These are phyloP conservation scores for Phyllosticta ampelicida DNA, from an alignment of 2,329 filamentous ascomycete species.

Conservation along the genomic window DNA sequence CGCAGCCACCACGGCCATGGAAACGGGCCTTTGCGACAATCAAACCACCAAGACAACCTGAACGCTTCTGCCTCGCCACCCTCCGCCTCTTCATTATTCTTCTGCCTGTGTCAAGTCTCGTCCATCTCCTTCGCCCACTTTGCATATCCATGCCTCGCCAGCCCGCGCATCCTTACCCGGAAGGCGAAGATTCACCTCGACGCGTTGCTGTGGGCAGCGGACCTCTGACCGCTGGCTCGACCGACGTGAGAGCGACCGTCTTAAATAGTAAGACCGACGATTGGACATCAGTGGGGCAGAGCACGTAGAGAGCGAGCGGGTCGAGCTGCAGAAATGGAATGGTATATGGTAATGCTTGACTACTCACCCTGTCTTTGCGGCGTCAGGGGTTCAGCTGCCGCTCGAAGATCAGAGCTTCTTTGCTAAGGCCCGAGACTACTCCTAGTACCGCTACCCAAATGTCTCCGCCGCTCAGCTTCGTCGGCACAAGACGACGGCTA, in stretches of 20 bases:
- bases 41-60: not conserved
- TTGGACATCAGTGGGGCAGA: constrained; percentile 6
- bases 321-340: constrained; percentile 10
- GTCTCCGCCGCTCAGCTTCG: constrained; percentile 8
- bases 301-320: constrained; percentile 8
- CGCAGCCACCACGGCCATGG: not conserved
- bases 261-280: constrained; percentile 8
- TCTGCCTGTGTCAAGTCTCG: not conserved
- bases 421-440: constrained; percentile 10
- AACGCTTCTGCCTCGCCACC: not conserved
- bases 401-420: constrained; percentile 5
- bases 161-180: not conserved
- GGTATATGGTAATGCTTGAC: constrained; percentile 10
- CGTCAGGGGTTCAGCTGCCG: constrained; percentile 8
- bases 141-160: constrained; percentile 7
- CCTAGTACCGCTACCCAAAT: constrained; percentile 12
- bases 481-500: constrained; percentile 1
- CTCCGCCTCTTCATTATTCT: not conserved
- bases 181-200: not conserved
- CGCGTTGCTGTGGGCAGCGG: constrained; percentile 7
- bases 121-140: not conserved
- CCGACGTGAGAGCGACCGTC: constrained; percentile 8
- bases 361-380: not conserved
- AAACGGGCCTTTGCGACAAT: not conserved
- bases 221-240: not conserved